Evolutionary conservation across 306 rosid genomes (phyloP).

Genomic region (Ormosia emarginata): DNA sequence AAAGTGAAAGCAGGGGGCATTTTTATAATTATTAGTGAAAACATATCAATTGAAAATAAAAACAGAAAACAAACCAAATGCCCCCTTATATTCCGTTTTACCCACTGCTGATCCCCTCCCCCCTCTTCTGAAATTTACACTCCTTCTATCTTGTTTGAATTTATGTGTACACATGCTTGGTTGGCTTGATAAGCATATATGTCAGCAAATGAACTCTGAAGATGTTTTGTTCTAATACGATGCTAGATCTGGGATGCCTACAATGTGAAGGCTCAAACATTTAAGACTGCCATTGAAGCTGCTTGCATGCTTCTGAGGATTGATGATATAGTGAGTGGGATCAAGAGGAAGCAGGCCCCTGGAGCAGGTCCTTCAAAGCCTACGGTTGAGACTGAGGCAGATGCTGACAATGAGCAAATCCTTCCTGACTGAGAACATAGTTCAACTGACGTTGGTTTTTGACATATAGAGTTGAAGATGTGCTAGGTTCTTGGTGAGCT

Average conservation of each 20-base stretch:
- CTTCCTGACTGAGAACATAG: conserved; percentile 55
- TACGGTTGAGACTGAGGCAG: conserved; percentile 70
- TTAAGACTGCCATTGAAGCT: conserved; percentile 98
- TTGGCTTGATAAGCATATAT: neutral
- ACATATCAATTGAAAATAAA: neutral
- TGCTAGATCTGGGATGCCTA: conserved; percentile 93
- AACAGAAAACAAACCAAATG: neutral
- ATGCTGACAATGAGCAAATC: conserved; percentile 85
- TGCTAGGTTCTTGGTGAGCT: conserved; percentile 19
- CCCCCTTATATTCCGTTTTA: neutral
- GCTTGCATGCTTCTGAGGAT: conserved; percentile 97
- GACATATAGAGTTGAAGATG: conserved; percentile 16
- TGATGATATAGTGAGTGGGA: conserved; percentile 95
- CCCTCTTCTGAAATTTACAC: neutral
- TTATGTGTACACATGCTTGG: neutral
- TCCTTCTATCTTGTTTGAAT: neutral
- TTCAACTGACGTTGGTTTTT: conserved; percentile 25
- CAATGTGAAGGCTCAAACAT: conserved; percentile 94
- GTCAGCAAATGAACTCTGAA: neutral
- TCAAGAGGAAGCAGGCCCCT: conserved; percentile 87
- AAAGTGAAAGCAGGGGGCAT: neutral
- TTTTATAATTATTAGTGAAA: too few relatives aligned
- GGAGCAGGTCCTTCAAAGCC: conserved; percentile 82
- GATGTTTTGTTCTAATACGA: conserved; percentile 1
- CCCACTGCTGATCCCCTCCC: neutral